Evolutionary conservation across 306 rosid species (phyloP).

Genomic region (Cicer bijugum): DNA sequence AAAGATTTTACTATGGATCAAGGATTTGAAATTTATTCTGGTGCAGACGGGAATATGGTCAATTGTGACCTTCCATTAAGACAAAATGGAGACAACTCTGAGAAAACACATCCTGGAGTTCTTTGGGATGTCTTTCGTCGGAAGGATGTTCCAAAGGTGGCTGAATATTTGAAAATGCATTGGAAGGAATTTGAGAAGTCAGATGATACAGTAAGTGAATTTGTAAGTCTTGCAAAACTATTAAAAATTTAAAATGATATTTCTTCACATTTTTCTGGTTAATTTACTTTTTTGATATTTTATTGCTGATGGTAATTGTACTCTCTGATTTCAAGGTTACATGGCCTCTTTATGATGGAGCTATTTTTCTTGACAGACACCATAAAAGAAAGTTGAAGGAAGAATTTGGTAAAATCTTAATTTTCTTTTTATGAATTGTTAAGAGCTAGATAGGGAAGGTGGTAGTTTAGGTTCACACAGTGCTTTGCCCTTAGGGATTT

Average conservation of each 20-base stretch:
- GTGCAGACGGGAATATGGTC: slow-evolving; percentile 46
- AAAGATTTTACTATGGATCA: slow-evolving; percentile 50
- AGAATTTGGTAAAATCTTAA: slow-evolving; percentile 75
- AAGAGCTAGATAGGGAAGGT: slow-evolving; percentile 36
- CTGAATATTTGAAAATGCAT: slow-evolving; percentile 72
- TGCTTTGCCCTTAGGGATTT: slow-evolving; percentile 15
- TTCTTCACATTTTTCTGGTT: slow-evolving; percentile 19
- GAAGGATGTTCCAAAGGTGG: slow-evolving; percentile 72
- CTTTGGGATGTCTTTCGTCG: slow-evolving; percentile 89
- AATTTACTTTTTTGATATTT: slow-evolving; percentile 43
- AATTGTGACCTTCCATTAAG: slow-evolving; percentile 47
- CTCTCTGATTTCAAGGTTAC: slow-evolving; percentile 60
- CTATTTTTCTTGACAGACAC: slow-evolving; percentile 65
- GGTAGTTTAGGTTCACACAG: slow-evolving; percentile 26
- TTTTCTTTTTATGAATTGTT: slow-evolving; percentile 32
- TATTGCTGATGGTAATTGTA: slow-evolving; percentile 44
- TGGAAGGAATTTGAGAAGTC: slow-evolving; percentile 63
- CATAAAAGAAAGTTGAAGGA: slow-evolving; percentile 84
- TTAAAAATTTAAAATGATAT: not conserved
- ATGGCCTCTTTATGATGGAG: slow-evolving; percentile 75
- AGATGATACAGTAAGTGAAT: slow-evolving; percentile 49
- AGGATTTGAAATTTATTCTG: slow-evolving; percentile 51
- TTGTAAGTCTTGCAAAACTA: slow-evolving; percentile 53
- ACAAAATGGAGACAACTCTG: slow-evolving; percentile 56
- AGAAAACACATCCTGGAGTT: slow-evolving; percentile 62